Evolutionary conservation across 2,329 filamentous ascomycete genomes (phyloP), one percentile per base, ranked within the genome.

Genomic region (Fusarium chlamydosporum): DNA sequence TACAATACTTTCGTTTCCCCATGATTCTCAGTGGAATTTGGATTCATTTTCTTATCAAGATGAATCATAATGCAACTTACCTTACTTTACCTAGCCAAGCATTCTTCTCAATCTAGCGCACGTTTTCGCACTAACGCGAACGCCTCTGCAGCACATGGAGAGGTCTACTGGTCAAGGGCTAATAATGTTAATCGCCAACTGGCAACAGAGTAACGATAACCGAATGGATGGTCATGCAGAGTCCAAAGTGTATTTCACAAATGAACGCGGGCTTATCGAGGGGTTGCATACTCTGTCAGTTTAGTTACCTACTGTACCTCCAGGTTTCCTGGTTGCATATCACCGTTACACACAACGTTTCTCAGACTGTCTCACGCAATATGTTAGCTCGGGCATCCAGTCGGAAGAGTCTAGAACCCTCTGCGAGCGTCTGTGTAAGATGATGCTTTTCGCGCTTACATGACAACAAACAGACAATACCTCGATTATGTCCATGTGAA

Each of bases 71-170:
- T 23, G 23, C 23, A 23, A 15, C 15, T 26, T 27, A 38, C 12
- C 29, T 38, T 13, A 45, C 40, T 26, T 43, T 26, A n/a, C 18
- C 16, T 42, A 42, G 52, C 31, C 55, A 67, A 56, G 55, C 61
- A 56, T 41, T 56, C 51, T 48, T 43, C 43, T 45, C 26, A 31
- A 56, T 37, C 40, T 55, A 46, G 45, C 45, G 53, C 35, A 66
- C 54, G 35, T 41, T 65, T 40, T 53, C 47, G 48, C 56, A 71
- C 68, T 70, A 69, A 63, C 41, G 65, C 67, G 62, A 74, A 74
- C 72, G 38, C 68, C 72, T 71, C 60, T 56, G 23, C 26, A 41
- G 42, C 70, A 72, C 60, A 61, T 66, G 64, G 63, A 45, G 40
- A 51, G 52, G 43, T 59, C 52, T 56, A 74, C 72, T 74, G 70